These are phyloP conservation scores for Crassisporium funariophilum DNA, from an alignment of 768 basidiomycete genomes.

Conservation along the genomic window DNA sequence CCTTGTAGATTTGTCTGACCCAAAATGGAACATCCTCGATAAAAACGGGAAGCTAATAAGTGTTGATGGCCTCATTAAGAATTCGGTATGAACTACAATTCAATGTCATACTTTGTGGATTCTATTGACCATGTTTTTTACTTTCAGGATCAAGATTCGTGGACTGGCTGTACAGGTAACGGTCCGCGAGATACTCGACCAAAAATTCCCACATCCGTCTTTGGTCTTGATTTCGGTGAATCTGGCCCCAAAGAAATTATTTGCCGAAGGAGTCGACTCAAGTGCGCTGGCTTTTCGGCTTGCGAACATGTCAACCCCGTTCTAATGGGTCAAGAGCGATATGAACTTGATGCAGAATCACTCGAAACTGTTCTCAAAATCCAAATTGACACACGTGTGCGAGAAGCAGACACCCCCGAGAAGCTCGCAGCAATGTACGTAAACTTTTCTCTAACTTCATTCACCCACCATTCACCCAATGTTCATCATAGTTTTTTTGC, in stretches of 20 bases:
- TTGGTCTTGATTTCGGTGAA: too few relatives aligned
- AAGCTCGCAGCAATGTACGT: slow-evolving; percentile 1
- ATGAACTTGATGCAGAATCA: neutral
- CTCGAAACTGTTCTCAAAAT: neutral
- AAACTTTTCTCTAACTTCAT: neutral
- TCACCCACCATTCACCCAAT: neutral
- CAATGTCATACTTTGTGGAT: too few relatives aligned
- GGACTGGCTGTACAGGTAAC: neutral
- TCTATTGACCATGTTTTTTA: too few relatives aligned
- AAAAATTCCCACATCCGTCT: neutral
- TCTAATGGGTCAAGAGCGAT: neutral
- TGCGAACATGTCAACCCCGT: slow-evolving; percentile 1
- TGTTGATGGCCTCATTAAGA: neutral
- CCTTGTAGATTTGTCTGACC: neutral
- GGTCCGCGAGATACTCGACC: slow-evolving; percentile 1
- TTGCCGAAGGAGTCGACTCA: neutral
- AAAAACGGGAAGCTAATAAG: neutral
- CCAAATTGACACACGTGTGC: neutral
- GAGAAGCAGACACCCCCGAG: neutral
- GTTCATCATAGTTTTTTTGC: neutral
- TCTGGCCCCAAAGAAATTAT: too few relatives aligned
- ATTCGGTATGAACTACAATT: neutral
- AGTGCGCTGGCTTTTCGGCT: slow-evolving; percentile 1
- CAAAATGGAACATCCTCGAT: neutral
- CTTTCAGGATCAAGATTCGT: slow-evolving; percentile 8